Percentiles rank a stretch among this genome's conserved stretches.
Conservation (phyloP, 345 rosid species). For the Arabis hirsuta region DNA sequence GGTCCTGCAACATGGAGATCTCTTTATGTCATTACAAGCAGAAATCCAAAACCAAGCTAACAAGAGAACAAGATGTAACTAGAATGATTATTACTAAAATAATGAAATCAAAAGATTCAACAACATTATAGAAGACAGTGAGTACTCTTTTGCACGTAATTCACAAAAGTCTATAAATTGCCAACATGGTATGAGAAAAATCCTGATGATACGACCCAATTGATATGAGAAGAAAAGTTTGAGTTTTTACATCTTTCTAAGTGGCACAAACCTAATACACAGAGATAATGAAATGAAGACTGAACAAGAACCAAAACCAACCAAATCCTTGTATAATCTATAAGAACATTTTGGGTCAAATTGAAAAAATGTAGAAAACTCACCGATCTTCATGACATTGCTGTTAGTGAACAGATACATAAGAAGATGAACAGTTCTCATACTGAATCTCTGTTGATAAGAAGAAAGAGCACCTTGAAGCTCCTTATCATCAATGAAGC, state of each 20-base stretch:
- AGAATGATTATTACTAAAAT: slow-evolving; percentile 21
- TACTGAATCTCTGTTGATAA: slow-evolving; percentile 81
- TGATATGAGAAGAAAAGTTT: too few relatives aligned
- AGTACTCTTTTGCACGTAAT: slow-evolving; percentile 34
- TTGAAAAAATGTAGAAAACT: slow-evolving; percentile 22
- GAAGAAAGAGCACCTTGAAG: slow-evolving; percentile 83
- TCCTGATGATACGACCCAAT: too few relatives aligned
- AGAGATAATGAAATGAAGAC: neutral
- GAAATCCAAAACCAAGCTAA: slow-evolving; percentile 25
- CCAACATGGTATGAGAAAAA: slow-evolving; percentile 11
- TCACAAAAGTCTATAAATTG: neutral
- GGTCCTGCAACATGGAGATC: slow-evolving; percentile 60
- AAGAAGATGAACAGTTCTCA: slow-evolving; percentile 85
- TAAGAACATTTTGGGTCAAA: neutral
- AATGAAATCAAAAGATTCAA: slow-evolving; percentile 26
- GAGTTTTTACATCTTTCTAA: neutral
- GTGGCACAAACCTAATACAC: neutral
- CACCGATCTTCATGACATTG: slow-evolving; percentile 80
- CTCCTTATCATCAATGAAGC: slow-evolving; percentile 86
- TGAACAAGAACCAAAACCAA: slow-evolving; percentile 1
- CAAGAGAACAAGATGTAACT: neutral
- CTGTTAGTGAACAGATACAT: slow-evolving; percentile 82
- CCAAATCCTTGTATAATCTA: neutral
- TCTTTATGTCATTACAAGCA: slow-evolving; percentile 1
- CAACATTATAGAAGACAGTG: slow-evolving; percentile 4